Evolutionary conservation across 1,284 basidiomycete genomes (phyloP).

Genomic region (Fereydounia khargensis): DNA sequence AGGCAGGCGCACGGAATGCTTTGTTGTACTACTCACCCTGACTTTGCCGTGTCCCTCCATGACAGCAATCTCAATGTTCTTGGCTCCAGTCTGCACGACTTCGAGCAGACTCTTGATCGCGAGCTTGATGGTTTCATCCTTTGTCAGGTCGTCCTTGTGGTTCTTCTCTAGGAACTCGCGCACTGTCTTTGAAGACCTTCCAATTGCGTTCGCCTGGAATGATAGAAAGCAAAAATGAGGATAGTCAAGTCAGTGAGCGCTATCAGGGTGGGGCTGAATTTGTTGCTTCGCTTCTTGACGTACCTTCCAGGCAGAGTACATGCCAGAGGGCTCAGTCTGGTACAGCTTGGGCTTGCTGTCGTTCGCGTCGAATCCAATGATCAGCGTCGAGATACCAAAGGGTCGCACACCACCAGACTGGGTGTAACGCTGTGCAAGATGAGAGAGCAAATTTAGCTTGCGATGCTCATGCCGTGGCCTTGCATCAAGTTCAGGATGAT

Average conservation of each 20-base stretch:
- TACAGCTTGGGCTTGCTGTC: constrained; percentile 85
- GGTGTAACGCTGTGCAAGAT: constrained; percentile 80
- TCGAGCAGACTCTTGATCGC: constrained; percentile 94
- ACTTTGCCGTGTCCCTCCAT: constrained; percentile 52
- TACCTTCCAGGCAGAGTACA: constrained; percentile 96
- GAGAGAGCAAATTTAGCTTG: too few species aligned
- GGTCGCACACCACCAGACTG: constrained; percentile 98
- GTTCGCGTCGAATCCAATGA: constrained; percentile 94
- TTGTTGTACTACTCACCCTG: constrained; percentile 22
- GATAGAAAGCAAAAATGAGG: neutral
- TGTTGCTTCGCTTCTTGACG: too few species aligned
- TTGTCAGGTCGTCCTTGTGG: constrained; percentile 82
- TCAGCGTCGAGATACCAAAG: constrained; percentile 94
- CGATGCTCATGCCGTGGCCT: too few species aligned
- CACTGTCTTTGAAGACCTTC: constrained; percentile 95
- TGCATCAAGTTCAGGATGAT: too few species aligned
- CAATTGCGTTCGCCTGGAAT: constrained; percentile 87
- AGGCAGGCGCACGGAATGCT: too few species aligned
- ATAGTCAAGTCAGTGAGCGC: too few species aligned
- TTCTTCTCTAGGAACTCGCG: constrained; percentile 99
- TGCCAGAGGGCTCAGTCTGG: constrained; percentile 95
- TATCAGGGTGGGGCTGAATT: too few species aligned
- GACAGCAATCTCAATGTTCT: constrained; percentile 64
- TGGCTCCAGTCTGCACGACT: constrained; percentile 98
- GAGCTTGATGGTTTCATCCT: constrained; percentile 89